A percentile compares a stretch with the other conserved stretches of the same genome.
Conservation (phyloP, 176 grass and related monocot species). For the Triticum monococcum region DNA sequence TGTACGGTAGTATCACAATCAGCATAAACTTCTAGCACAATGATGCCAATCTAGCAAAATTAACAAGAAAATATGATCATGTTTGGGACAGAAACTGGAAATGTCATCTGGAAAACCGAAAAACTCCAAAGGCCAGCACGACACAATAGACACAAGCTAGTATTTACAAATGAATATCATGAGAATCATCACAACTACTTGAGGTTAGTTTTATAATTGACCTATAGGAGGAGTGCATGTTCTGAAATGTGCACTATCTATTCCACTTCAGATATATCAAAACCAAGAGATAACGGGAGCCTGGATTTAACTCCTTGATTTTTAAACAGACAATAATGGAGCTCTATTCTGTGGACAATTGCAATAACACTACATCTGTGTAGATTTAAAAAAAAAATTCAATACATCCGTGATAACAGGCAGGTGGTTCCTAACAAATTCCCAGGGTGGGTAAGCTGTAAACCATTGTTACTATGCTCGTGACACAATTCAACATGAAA, state of each 20-base stretch:
- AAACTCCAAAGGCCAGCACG: neutral
- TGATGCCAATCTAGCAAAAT: neutral
- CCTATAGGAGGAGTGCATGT: neutral
- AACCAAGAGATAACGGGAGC: neutral
- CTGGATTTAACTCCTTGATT: neutral
- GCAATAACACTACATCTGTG: neutral
- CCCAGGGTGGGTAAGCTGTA: neutral
- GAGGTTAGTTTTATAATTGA: neutral
- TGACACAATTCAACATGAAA: neutral
- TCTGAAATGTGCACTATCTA: constrained; percentile 14
- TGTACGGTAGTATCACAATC: neutral
- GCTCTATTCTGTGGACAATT: neutral
- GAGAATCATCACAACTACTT: neutral
- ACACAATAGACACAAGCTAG: neutral
- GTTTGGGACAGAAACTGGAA: neutral
- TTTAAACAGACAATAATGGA: constrained; percentile 19
- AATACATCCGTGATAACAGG: neutral
- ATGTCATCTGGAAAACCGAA: constrained; percentile 9
- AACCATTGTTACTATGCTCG: neutral
- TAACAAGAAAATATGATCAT: neutral
- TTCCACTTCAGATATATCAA: neutral
- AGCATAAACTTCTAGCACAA: neutral
- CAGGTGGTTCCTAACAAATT: neutral
- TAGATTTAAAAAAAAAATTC: neutral
- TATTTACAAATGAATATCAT: neutral